These are phyloP conservation scores for Kalanchoe fedtschenkoi DNA, from an alignment of 164 flowering plant species.

Conservation along the genomic window DNA sequence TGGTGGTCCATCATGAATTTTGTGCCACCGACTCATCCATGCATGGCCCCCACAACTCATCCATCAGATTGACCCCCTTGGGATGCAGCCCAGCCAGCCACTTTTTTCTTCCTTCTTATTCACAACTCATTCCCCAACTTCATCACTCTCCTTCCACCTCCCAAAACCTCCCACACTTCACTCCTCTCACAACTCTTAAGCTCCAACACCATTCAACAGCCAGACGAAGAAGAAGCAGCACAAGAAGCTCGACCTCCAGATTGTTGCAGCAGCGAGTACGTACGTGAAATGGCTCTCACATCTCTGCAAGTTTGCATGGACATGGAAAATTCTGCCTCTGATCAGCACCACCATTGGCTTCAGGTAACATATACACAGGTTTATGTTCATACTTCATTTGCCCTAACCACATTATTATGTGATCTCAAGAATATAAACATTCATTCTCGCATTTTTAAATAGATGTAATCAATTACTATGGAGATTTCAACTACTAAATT, in stretches of 20 bases:
- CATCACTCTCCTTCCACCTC: conserved; percentile 5
- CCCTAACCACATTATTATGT: neutral
- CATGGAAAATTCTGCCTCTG: conserved; percentile 15
- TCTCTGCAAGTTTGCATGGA: conserved; percentile 92
- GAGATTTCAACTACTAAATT: no score
- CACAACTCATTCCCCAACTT: conserved; percentile 15
- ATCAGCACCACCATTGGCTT: conserved; percentile 52
- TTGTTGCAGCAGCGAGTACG: neutral
- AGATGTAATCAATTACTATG: no score
- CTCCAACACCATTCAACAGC: neutral
- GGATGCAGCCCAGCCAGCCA: neutral
- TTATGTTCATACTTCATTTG: neutral
- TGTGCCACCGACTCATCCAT: conserved; percentile 28
- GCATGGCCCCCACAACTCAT: no score
- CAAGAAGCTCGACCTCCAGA: no score
- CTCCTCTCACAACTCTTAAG: conserved; percentile 5
- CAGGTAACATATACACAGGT: conserved; percentile 40
- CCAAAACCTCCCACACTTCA: conserved; percentile 2
- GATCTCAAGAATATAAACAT: neutral
- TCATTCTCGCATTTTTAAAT: no score
- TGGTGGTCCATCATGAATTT: conserved; percentile 14
- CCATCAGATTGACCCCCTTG: neutral
- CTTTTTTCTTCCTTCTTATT: conserved; percentile 57
- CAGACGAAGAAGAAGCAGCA: neutral
- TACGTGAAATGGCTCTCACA: conserved; percentile 45